Evolutionary conservation across 495 filamentous ascomycete species (phyloP), one percentile per base, ranked within the genome.

Genomic region (Elasticomyces elasticus): DNA sequence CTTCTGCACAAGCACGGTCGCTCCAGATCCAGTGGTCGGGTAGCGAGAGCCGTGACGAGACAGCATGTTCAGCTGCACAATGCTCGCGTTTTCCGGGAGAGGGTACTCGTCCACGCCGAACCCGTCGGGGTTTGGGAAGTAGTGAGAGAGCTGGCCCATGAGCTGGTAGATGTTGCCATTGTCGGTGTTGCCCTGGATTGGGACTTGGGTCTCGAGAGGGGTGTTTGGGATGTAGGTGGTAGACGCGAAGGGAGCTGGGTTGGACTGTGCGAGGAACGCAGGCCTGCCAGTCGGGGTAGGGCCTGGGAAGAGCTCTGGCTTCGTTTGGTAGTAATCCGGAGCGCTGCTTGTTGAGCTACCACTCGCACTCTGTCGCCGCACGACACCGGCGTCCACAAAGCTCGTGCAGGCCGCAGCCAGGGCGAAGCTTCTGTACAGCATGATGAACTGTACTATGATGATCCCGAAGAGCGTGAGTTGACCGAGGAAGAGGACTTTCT

Each of bases 181-280:
- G 15, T 64, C 33, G 23, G 64, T 55, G 35, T 71, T 68, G 22
- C 76, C 79, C n/a, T 64, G 42, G 44, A 82, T 76, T 17, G 79
- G 79, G 27, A 77, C 61, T 15, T 69, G 67, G 7, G 78, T 82
- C 63, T 80, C 78, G 38, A 83, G 68, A 42, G 80, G 80, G 22
- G 66, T 64, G 56, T 79, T 79, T 12, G 78, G 76, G 20, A 74
- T 70, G 56, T 72, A 81, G 13, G 70, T 72, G 12, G 65, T 70
- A 3, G 74, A 67, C 33, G 69, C 60, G 49, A 80, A 80, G 2
- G 74, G 74, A 2, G 72, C 74, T 4, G 66, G 67, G 54, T 78
- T 76, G 20, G 69, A 80, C 64, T 78, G 71, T 2, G 78, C 80
- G 10, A 83, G 62, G 60, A 79, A 80, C 0, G 79, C 72, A 1